phyloP scores from a whole-genome alignment of 441 rosid genomes.

The Brassica hybrid region DNA sequence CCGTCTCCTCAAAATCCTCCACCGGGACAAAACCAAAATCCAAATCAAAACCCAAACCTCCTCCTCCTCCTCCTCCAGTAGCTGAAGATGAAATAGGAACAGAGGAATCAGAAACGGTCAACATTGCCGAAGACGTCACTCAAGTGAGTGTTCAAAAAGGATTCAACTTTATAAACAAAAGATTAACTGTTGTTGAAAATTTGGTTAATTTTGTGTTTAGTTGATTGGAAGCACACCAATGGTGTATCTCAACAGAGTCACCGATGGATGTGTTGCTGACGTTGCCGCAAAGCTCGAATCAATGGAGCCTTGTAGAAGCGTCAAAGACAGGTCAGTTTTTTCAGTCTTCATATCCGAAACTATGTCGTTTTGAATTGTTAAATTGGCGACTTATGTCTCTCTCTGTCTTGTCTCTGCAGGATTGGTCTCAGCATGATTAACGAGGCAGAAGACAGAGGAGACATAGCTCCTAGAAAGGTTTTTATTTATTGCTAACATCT shows the following conservation, averaged over 20 bases:
- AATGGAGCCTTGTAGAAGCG: conserved; percentile 95
- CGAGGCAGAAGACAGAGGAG: conserved; percentile 87
- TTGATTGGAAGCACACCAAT: conserved; percentile 93
- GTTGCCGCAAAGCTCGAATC: conserved; percentile 95
- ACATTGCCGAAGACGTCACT: conserved; percentile 92
- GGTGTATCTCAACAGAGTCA: conserved; percentile 88
- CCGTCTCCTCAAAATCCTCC: conserved; percentile 45
- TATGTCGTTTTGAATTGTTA: not conserved
- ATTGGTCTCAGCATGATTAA: conserved; percentile 82
- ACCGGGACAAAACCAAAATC: conserved; percentile 35
- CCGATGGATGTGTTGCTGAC: conserved; percentile 76
- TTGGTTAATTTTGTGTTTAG: conserved; percentile 17
- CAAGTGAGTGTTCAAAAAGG: conserved; percentile 54
- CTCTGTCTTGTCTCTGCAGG: conserved; percentile 45
- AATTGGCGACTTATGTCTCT: no score
- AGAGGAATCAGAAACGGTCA: conserved; percentile 55
- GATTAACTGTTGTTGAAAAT: not conserved
- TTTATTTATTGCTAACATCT: not conserved
- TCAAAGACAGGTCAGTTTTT: conserved; percentile 73
- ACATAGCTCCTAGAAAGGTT: conserved; percentile 82
- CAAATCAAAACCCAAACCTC: conserved; percentile 29
- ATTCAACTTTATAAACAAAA: not conserved
- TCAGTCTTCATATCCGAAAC: not conserved
- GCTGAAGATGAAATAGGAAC: conserved; percentile 41
- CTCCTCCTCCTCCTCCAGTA: conserved; percentile 48